phyloP scores from a whole-genome alignment of 2,329 filamentous ascomycete genomes.

The Monilinia fructigena region DNA sequence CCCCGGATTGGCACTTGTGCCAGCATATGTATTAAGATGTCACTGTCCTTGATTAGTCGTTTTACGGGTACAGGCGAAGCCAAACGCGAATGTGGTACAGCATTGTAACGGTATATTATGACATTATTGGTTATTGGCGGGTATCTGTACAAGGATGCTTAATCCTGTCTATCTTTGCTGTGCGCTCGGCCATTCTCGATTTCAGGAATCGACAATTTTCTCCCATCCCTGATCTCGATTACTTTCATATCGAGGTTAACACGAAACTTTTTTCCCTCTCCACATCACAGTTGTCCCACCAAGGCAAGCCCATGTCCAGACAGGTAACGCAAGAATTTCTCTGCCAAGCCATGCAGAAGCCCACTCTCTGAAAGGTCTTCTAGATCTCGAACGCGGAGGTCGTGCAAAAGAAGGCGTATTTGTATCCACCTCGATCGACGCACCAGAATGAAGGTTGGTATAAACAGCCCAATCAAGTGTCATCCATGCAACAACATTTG shows the following conservation, averaged over 20 bases:
- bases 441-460: constrained; percentile 68
- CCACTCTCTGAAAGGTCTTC: constrained; percentile 67
- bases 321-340: constrained; percentile 77
- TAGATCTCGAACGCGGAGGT: constrained; percentile 55
- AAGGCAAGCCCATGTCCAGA: constrained; percentile 87
- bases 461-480: constrained; percentile 72
- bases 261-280: constrained; percentile 77
- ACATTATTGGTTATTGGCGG: background rate
- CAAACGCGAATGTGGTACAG: background rate
- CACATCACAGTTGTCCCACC: constrained; percentile 86
- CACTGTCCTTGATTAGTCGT: background rate
- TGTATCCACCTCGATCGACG: constrained; percentile 67
- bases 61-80: constrained; percentile 1
- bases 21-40: constrained; percentile 9
- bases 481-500: constrained; percentile 69
- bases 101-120: background rate
- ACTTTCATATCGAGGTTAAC: constrained; percentile 86
- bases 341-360: constrained; percentile 79
- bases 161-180: constrained; percentile 38
- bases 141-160: constrained; percentile 17
- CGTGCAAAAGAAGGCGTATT: constrained; percentile 73
- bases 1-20: constrained; percentile 5
- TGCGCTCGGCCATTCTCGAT: constrained; percentile 27
- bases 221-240: constrained; percentile 45
- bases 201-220: constrained; percentile 22